These are phyloP conservation scores for Eucalyptus sp. DNA, from an alignment of 345 rosid genomes.

Conservation along the genomic window DNA sequence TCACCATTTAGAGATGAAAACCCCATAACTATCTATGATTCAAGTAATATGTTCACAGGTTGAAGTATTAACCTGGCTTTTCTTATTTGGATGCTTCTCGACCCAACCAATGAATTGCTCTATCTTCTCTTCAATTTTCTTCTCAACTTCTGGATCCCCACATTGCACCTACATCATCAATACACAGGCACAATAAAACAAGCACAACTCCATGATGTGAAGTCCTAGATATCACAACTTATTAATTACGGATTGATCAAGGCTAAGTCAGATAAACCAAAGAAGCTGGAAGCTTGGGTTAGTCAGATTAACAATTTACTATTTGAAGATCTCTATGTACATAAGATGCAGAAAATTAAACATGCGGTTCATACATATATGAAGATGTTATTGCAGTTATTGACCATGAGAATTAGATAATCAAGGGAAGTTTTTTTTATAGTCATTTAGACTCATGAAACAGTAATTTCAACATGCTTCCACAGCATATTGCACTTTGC, in stretches of 20 bases:
- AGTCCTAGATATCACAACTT: neutral
- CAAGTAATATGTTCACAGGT: neutral
- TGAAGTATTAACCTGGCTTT: slow-evolving; percentile 57
- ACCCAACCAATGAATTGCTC: slow-evolving; percentile 87
- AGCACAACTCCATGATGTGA: neutral
- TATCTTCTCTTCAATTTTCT: slow-evolving; percentile 90
- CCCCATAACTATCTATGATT: neutral
- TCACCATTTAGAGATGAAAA: neutral
- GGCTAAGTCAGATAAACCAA: neutral
- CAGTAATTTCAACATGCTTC: neutral
- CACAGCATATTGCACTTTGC: neutral
- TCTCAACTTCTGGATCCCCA: slow-evolving; percentile 76
- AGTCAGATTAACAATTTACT: neutral
- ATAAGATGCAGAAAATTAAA: neutral
- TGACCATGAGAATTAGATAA: neutral
- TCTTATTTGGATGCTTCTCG: slow-evolving; percentile 93
- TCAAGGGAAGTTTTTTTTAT: neutral
- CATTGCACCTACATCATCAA: slow-evolving; percentile 60
- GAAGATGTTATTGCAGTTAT: neutral
- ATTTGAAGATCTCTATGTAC: neutral
- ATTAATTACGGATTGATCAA: neutral
- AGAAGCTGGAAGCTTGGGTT: neutral
- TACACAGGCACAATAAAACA: neutral
- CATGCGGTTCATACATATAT: neutral
- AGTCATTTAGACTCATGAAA: neutral